Percentiles rank a stretch among this genome's conserved stretches.
Evolutionary conservation across 2,329 filamentous ascomycete genomes (phyloP).

Genomic region (Albifimbria verrucaria): DNA sequence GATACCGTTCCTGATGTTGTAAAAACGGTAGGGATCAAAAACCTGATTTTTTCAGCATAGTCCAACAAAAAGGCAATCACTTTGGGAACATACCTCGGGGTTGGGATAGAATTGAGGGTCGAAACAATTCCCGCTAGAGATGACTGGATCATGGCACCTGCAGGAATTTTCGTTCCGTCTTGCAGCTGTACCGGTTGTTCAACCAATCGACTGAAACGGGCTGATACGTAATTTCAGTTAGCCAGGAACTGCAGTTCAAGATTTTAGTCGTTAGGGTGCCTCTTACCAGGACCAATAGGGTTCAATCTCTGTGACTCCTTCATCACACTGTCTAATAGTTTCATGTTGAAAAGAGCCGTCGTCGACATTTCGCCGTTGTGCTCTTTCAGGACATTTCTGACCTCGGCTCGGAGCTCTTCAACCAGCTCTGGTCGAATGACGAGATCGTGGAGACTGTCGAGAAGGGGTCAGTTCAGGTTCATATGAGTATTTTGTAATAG

Average conservation of each 20-base stretch:
- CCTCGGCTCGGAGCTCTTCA: not conserved
- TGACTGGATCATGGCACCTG: not conserved
- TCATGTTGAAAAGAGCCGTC: constrained; percentile 15
- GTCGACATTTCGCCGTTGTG: constrained; percentile 6
- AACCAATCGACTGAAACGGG: not conserved
- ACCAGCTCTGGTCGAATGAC: not conserved
- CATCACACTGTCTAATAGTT: constrained; percentile 16
- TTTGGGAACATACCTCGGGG: not conserved
- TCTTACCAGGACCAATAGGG: constrained; percentile 12
- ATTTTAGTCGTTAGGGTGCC: not conserved
- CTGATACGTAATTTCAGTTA: not conserved
- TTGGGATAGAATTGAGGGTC: not conserved
- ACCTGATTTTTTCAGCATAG: not conserved
- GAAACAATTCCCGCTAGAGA: not conserved
- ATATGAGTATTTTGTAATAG: not conserved
- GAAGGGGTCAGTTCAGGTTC: not conserved
- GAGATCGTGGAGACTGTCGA: not conserved
- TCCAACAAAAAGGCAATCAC: not conserved
- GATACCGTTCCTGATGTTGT: not conserved
- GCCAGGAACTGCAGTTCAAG: not conserved
- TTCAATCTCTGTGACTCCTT: constrained; percentile 15
- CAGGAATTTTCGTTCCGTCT: not conserved
- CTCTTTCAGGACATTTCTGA: constrained; percentile 1
- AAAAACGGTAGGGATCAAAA: not conserved
- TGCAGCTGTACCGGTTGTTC: not conserved